Percentiles rank a stretch among this genome's conserved stretches.
These are phyloP conservation scores for Aristolochia californica DNA, from an alignment of 164 flowering plant species.

Conservation along the genomic window DNA sequence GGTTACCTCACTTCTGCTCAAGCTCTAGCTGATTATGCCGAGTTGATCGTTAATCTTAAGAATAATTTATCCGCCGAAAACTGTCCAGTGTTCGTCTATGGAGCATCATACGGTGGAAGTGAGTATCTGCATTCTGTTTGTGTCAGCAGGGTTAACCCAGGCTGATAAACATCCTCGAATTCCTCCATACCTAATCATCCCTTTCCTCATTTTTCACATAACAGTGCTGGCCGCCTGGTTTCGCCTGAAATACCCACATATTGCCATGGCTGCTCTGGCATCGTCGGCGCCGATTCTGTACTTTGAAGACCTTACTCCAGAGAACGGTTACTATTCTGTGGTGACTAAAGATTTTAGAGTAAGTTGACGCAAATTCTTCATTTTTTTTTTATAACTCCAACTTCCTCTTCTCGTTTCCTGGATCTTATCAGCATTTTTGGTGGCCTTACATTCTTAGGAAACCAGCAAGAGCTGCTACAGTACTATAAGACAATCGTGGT, in stretches of 20 bases:
- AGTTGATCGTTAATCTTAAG: slow-evolving; percentile 35
- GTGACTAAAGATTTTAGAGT: slow-evolving; percentile 42
- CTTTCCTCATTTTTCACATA: too few relatives aligned
- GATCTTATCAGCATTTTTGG: too few relatives aligned
- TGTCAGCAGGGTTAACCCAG: too few relatives aligned
- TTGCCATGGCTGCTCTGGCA: slow-evolving; percentile 55
- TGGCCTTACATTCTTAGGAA: slow-evolving; percentile 30
- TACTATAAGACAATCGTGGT: slow-evolving; percentile 42
- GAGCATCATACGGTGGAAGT: slow-evolving; percentile 84
- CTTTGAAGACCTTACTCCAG: slow-evolving; percentile 41
- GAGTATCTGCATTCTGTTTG: slow-evolving; percentile 1
- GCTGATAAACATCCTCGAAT: too few relatives aligned
- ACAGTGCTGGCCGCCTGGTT: slow-evolving; percentile 74
- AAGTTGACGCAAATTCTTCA: background rate
- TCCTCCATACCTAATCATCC: too few relatives aligned
- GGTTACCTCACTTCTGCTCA: slow-evolving; percentile 73
- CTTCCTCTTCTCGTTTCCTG: too few relatives aligned
- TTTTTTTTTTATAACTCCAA: too few relatives aligned
- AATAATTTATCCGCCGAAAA: slow-evolving; percentile 22
- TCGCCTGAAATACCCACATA: slow-evolving; percentile 55
- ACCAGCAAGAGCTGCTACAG: slow-evolving; percentile 37
- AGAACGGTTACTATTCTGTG: slow-evolving; percentile 25
- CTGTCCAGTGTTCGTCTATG: slow-evolving; percentile 54
- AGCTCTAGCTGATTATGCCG: slow-evolving; percentile 71
- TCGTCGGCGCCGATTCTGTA: slow-evolving; percentile 67